Conservation (phyloP, 257 asterid genomes). For the Ilex asprella region DNA sequence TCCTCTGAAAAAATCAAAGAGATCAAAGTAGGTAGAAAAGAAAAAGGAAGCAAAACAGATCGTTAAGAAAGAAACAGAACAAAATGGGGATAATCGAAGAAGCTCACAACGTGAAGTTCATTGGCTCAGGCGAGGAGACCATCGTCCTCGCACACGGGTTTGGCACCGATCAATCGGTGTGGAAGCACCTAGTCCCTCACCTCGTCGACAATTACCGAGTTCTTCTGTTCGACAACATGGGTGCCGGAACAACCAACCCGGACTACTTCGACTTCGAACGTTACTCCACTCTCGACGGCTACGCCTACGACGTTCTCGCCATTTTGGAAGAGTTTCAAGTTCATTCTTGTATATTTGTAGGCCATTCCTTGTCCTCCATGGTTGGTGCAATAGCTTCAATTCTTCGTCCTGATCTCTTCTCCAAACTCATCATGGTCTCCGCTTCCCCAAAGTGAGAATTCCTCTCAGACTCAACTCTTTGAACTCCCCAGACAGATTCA, state of each 20-base stretch:
- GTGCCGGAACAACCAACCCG: conserved; percentile 44
- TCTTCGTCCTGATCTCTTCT: conserved; percentile 36
- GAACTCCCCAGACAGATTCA: too few relatives aligned
- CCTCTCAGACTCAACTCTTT: too few relatives aligned
- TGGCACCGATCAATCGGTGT: conserved; percentile 45
- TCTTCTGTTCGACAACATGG: conserved; percentile 42
- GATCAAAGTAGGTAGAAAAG: too few relatives aligned
- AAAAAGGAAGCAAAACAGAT: too few relatives aligned
- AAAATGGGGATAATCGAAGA: conserved; percentile 29
- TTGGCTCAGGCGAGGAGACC: conserved; percentile 28
- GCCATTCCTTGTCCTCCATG: conserved; percentile 42
- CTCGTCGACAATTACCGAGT: conserved; percentile 31
- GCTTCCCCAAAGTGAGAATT: background rate
- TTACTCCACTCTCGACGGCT: conserved; percentile 35
- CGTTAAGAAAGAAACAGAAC: too few relatives aligned
- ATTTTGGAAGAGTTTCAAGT: conserved; percentile 31
- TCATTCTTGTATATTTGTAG: conserved; percentile 25
- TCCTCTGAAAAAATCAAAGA: too few relatives aligned
- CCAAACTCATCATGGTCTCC: conserved; percentile 21
- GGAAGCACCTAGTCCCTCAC: conserved; percentile 42
- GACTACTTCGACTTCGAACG: conserved; percentile 47
- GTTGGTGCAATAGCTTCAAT: conserved; percentile 36
- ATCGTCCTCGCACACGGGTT: conserved; percentile 45
- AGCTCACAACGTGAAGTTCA: conserved; percentile 34
- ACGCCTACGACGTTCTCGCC: conserved; percentile 35